Conservation (phyloP, 2,329 filamentous ascomycete genomes). For the Mycosphaerella sp. region DNA sequence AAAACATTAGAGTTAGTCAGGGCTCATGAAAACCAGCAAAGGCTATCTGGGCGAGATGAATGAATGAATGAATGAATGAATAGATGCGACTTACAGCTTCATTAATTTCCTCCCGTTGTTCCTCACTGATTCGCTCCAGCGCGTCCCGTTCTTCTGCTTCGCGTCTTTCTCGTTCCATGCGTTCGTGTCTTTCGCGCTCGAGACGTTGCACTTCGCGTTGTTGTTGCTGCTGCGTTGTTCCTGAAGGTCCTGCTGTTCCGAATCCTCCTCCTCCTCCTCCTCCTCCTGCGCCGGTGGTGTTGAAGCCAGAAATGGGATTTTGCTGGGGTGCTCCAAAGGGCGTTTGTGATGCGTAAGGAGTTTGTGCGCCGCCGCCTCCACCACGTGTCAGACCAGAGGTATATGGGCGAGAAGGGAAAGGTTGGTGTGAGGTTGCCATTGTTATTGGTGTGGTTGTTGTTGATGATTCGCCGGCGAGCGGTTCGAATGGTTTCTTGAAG, state of each 20-base stretch:
- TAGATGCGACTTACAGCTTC: conserved; percentile 60
- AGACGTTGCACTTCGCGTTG: conserved; percentile 39
- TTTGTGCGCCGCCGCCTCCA: conserved; percentile 28
- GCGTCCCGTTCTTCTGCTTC: conserved; percentile 42
- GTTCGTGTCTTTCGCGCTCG: conserved; percentile 39
- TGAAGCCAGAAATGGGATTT: conserved; percentile 23
- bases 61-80: background rate
- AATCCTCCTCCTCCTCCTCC: background rate
- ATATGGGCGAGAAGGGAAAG: conserved; percentile 51
- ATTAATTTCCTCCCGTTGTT: conserved; percentile 87
- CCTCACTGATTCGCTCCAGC: conserved; percentile 63
- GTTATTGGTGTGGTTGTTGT: conserved; percentile 5
- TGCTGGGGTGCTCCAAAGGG: conserved; percentile 33
- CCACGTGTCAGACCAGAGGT: conserved; percentile 41
- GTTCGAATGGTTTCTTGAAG: background rate
- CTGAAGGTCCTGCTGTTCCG: conserved; percentile 4
- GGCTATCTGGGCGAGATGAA: too few species aligned
- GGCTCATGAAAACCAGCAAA: background rate
- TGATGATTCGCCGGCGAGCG: background rate
- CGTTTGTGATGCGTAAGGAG: conserved; percentile 30
- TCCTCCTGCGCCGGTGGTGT: conserved; percentile 30
- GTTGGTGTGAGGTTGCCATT: conserved; percentile 52
- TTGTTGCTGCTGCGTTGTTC: conserved; percentile 34
- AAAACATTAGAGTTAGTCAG: conserved; percentile 2
- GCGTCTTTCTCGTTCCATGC: conserved; percentile 37